These are phyloP conservation scores for Hamamelis virginiana DNA, from an alignment of 164 flowering plant species.

Conservation along the genomic window DNA sequence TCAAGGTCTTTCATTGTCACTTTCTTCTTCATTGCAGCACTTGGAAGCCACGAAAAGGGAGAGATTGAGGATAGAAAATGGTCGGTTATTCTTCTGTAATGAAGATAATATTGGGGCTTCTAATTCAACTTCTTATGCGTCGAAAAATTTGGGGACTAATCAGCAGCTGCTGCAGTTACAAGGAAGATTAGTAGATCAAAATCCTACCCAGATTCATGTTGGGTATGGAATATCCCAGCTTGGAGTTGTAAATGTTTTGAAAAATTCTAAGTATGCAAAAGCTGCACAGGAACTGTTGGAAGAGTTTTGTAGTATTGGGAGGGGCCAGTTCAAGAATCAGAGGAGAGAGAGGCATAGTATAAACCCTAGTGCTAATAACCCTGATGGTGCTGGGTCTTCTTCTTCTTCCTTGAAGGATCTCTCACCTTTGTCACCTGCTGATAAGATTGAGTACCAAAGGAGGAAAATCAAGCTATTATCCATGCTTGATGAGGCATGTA, in stretches of 20 bases:
- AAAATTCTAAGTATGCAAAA: slow-evolving; percentile 69
- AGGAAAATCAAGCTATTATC: slow-evolving; percentile 79
- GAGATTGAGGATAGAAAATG: slow-evolving; percentile 58
- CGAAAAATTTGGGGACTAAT: slow-evolving; percentile 34
- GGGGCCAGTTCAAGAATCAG: slow-evolving; percentile 63
- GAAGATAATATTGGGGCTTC: slow-evolving; percentile 22
- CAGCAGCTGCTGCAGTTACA: slow-evolving; percentile 33
- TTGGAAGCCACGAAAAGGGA: slow-evolving; percentile 71
- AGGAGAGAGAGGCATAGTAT: slow-evolving; percentile 27
- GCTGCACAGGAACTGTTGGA: slow-evolving; percentile 84
- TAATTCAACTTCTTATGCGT: slow-evolving; percentile 27
- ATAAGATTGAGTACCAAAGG: slow-evolving; percentile 78
- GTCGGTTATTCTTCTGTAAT: slow-evolving; percentile 37
- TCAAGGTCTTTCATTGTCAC: slow-evolving; percentile 70
- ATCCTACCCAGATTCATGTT: slow-evolving; percentile 35
- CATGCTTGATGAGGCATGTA: slow-evolving; percentile 94
- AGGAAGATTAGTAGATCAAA: slow-evolving; percentile 21
- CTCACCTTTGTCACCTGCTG: slow-evolving; percentile 66
- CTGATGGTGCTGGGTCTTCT: slow-evolving; percentile 32
- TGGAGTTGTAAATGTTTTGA: slow-evolving; percentile 45
- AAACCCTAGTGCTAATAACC: slow-evolving; percentile 47
- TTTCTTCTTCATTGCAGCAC: slow-evolving; percentile 64
- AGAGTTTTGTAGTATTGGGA: slow-evolving; percentile 92
- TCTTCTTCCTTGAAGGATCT: slow-evolving; percentile 58
- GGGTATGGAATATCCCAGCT: slow-evolving; percentile 50